Evolutionary conservation across 495 filamentous ascomycete genomes (phyloP), one percentile per base, ranked within the genome.

Genomic region (Lophiotrema nucula): DNA sequence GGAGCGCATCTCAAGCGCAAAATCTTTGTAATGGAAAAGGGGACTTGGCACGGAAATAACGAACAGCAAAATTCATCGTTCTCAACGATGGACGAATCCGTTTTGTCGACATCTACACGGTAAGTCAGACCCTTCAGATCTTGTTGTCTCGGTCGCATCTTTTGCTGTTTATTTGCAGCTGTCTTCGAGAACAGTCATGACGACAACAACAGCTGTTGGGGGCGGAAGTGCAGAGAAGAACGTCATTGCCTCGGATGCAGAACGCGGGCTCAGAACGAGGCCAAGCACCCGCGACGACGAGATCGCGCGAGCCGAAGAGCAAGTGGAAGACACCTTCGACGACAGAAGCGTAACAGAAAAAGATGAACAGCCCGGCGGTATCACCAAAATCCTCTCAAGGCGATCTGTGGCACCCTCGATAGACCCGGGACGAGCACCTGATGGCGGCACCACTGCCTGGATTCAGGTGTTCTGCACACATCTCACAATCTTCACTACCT

Each of bases 401-500:
- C 2, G 47, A 37, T 31, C 47, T 6, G 31, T 26, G 25, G 13
- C 31, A 23, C 41, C 54, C 28, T 52, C 48, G 5, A 44, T 19
- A 37, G 77, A 80, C 31, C 71, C 80, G 10, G 80, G 78, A 0
- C 79, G 77, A 18, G 79, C 79, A 8, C 79, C 77, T 4, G 78
- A 81, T 58, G 83, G 84, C 21, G 84, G 84, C 8, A 65, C 77
- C 15, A 56, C 67, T 28, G 84, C 84, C 4, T 88, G 84, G 84
- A 75, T 73, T 1, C 84, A 87, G 66, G 82, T 79, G 15, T 70
- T 76, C 4, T 73, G 82, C 68, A 78, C 70, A 1, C 81, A 83
- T 67, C 70, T 88, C 6, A 74, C 85, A 39, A 78, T 86, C 50
- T 82, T 81, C 69, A 82, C 82, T 43, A 86, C 84, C 2, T 90